A percentile compares a stretch with the other conserved stretches of the same genome.
These are phyloP conservation scores for Diaporthe vexans DNA, from an alignment of 2,329 filamentous ascomycete genomes.

Conservation along the genomic window DNA sequence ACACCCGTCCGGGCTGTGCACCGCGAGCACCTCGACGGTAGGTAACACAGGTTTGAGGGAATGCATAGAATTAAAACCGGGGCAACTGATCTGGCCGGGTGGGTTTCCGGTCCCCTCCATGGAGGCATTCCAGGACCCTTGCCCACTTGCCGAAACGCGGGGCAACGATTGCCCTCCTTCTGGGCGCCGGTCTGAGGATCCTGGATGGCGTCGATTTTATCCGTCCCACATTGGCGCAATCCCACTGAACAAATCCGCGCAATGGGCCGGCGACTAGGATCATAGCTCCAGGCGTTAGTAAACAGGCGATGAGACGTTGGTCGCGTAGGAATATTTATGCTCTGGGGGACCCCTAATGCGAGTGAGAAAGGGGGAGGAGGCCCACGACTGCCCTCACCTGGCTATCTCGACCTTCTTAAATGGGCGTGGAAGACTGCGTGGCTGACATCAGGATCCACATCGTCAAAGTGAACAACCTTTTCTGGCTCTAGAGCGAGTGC, in stretches of 20 bases:
- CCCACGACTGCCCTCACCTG: not conserved
- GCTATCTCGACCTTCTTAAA: conserved; percentile 12
- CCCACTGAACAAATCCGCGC: not conserved
- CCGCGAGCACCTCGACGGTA: not conserved
- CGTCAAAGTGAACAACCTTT: not conserved
- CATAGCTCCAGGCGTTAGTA: conserved; percentile 8
- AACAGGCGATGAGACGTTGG: conserved; percentile 25
- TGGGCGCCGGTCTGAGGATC: conserved; percentile 15
- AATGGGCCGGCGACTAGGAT: conserved; percentile 17
- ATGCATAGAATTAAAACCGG: not conserved
- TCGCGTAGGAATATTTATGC: conserved; percentile 23
- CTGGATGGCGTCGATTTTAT: conserved; percentile 25
- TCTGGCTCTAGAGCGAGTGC: conserved; percentile 5
- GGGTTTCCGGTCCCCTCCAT: not conserved
- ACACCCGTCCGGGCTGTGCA: conserved; percentile 13
- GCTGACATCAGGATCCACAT: conserved; percentile 13
- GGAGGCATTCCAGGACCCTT: not conserved
- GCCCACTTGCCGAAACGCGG: conserved; percentile 32
- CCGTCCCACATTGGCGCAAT: conserved; percentile 17
- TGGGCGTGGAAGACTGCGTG: not conserved
- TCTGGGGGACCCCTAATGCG: conserved; percentile 16
- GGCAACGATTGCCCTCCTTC: conserved; percentile 11
- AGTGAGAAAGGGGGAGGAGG: not conserved
- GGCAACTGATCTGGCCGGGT: conserved; percentile 20
- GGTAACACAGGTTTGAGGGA: not conserved